Evolutionary conservation across 495 filamentous ascomycete species (phyloP).

Genomic region (Tuber borchii): DNA sequence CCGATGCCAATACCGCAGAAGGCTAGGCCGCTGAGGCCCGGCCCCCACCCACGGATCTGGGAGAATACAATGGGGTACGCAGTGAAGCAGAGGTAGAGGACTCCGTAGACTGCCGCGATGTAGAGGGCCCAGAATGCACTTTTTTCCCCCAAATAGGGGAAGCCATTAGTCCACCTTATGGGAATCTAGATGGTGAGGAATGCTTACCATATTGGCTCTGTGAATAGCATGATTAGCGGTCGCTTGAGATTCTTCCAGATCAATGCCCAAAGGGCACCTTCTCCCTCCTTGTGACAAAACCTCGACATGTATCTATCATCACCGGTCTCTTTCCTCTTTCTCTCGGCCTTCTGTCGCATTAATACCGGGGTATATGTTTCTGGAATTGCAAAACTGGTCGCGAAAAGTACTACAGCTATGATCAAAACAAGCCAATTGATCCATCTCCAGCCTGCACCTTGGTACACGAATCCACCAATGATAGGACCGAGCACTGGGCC

Average conservation of each 20-base stretch:
- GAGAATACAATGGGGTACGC: slow-evolving; percentile 77
- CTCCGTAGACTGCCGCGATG: slow-evolving; percentile 59
- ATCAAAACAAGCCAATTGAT: slow-evolving; percentile 80
- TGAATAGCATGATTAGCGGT: slow-evolving; percentile 69
- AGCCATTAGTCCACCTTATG: slow-evolving; percentile 1
- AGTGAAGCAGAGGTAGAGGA: slow-evolving; percentile 81
- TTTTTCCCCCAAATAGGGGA: slow-evolving; percentile 1
- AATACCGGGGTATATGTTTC: slow-evolving; percentile 77
- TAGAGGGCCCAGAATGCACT: slow-evolving; percentile 73
- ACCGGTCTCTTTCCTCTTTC: slow-evolving; percentile 62
- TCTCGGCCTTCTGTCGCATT: slow-evolving; percentile 60
- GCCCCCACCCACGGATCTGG: slow-evolving; percentile 64
- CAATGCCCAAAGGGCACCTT: slow-evolving; percentile 46
- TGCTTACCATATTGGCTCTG: slow-evolving; percentile 71
- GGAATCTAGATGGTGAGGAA: not conserved
- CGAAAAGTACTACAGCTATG: slow-evolving; percentile 52
- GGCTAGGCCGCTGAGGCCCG: slow-evolving; percentile 64
- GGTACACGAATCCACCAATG: slow-evolving; percentile 68
- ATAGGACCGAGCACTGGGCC: slow-evolving; percentile 56
- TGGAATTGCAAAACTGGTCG: slow-evolving; percentile 52
- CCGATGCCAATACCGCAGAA: slow-evolving; percentile 79
- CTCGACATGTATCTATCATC: slow-evolving; percentile 52
- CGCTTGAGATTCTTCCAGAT: slow-evolving; percentile 66
- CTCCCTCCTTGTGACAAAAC: slow-evolving; percentile 39
- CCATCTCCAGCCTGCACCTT: slow-evolving; percentile 81